Conservation (phyloP, 805 yeast species). For the Lipomyces oligophaga region DNA sequence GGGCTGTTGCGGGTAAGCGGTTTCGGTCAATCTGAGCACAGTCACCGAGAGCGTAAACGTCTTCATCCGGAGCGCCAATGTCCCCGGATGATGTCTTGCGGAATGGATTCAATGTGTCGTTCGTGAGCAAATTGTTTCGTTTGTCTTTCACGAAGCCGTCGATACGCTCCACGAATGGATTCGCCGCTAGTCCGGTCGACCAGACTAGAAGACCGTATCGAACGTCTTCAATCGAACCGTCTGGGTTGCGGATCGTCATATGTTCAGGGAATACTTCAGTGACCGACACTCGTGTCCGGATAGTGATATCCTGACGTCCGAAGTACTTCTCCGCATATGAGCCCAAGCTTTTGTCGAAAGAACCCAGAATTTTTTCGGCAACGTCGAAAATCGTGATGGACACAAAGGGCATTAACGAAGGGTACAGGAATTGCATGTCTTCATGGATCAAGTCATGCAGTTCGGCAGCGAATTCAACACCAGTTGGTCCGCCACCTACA, state of each 20-base stretch:
- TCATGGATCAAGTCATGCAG: slow-evolving; percentile 62
- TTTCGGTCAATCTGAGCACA: slow-evolving; percentile 64
- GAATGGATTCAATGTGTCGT: slow-evolving; percentile 56
- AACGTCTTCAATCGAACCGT: slow-evolving; percentile 41
- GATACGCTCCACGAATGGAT: slow-evolving; percentile 52
- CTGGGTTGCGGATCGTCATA: slow-evolving; percentile 53
- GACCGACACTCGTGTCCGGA: slow-evolving; percentile 60
- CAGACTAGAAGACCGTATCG: slow-evolving; percentile 67
- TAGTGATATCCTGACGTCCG: slow-evolving; percentile 56
- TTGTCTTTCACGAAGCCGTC: slow-evolving; percentile 53
- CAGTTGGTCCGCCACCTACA: slow-evolving; percentile 76
- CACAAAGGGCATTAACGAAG: slow-evolving; percentile 58
- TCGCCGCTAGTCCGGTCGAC: slow-evolving; percentile 73
- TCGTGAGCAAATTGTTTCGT: slow-evolving; percentile 55
- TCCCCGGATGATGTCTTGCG: slow-evolving; percentile 41
- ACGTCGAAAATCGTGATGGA: slow-evolving; percentile 68
- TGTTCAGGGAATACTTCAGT: slow-evolving; percentile 52
- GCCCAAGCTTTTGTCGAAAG: slow-evolving; percentile 60
- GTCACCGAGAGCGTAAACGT: slow-evolving; percentile 68
- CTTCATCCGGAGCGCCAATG: slow-evolving; percentile 36
- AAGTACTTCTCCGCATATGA: slow-evolving; percentile 62
- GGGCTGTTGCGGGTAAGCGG: slow-evolving; percentile 69
- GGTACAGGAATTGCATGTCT: slow-evolving; percentile 55
- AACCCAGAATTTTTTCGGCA: slow-evolving; percentile 60
- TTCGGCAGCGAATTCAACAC: slow-evolving; percentile 70